These are phyloP conservation scores for Hyphodiscus sp. DNA, from an alignment of 2,329 filamentous ascomycete species.

Conservation along the genomic window DNA sequence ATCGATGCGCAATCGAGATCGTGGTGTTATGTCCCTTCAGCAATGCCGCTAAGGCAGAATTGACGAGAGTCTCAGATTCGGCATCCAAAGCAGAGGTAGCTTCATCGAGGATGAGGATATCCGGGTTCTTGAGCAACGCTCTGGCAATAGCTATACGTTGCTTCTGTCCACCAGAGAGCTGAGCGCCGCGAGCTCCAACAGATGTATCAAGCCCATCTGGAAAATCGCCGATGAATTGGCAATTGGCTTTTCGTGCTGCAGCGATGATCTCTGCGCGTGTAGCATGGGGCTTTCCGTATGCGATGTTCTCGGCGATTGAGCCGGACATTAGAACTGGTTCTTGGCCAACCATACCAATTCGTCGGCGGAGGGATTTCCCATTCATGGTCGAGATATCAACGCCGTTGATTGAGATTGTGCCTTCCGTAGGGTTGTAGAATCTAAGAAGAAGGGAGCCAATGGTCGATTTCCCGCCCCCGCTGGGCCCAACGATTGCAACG, in stretches of 20 bases:
- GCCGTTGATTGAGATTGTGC: constrained; percentile 76
- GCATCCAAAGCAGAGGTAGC: constrained; percentile 93
- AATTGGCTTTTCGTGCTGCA: constrained; percentile 89
- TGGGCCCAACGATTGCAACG: constrained; percentile 93
- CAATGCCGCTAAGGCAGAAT: constrained; percentile 75
- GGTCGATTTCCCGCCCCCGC: constrained; percentile 92
- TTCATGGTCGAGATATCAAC: constrained; percentile 82
- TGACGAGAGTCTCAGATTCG: constrained; percentile 94
- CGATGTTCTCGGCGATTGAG: constrained; percentile 80
- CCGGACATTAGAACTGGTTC: constrained; percentile 91
- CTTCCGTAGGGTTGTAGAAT: constrained; percentile 80
- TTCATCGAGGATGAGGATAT: constrained; percentile 95
- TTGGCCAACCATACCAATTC: constrained; percentile 92
- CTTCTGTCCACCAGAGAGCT: constrained; percentile 93
- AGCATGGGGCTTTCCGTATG: constrained; percentile 80
- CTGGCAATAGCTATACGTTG: constrained; percentile 96
- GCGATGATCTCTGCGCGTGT: constrained; percentile 73
- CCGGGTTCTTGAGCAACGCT: constrained; percentile 88
- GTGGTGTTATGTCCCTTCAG: constrained; percentile 88
- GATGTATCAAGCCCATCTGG: constrained; percentile 92
- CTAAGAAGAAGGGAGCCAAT: constrained; percentile 85
- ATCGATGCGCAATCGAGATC: constrained; percentile 91
- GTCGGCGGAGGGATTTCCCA: constrained; percentile 82
- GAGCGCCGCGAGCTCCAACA: constrained; percentile 85
- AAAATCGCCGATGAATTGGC: constrained; percentile 93